Evolutionary conservation across 331 rosid species (phyloP).

Genomic region (Ulmus americana): DNA sequence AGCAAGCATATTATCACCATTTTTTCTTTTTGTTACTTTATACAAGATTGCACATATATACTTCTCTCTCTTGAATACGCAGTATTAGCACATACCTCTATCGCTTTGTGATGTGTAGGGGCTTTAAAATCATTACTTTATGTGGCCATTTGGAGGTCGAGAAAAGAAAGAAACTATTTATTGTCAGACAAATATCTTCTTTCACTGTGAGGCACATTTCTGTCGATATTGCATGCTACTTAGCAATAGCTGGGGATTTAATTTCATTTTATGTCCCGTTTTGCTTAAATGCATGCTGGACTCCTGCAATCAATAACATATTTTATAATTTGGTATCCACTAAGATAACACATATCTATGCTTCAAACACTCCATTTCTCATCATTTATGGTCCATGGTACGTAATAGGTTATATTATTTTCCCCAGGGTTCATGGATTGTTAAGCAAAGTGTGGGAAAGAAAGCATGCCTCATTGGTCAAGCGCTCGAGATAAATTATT

Average conservation of each 20-base stretch:
- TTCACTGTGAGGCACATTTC: too few relatives aligned
- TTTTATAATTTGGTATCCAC: too few relatives aligned
- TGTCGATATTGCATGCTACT: too few relatives aligned
- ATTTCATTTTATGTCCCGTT: too few relatives aligned
- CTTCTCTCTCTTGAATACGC: neutral
- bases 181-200: too few relatives aligned
- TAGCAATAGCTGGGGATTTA: too few relatives aligned
- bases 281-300: too few relatives aligned
- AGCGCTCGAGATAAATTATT: conserved; percentile 37
- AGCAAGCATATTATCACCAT: neutral
- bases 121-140: too few relatives aligned
- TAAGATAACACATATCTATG: neutral
- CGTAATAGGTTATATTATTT: conserved; percentile 18
- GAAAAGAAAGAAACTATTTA: too few relatives aligned
- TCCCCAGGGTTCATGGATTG: conserved; percentile 38
- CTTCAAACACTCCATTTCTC: conserved; percentile 11
- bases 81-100: neutral
- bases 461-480: conserved; percentile 35
- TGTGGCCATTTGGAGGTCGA: too few relatives aligned
- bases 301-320: too few relatives aligned
- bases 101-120: neutral
- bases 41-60: neutral
- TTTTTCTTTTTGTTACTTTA: neutral
- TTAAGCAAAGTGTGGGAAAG: conserved; percentile 38
- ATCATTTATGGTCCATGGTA: conserved; percentile 15